Evolutionary conservation across 306 rosid species (phyloP).

Genomic region (Cajanus cajan): DNA sequence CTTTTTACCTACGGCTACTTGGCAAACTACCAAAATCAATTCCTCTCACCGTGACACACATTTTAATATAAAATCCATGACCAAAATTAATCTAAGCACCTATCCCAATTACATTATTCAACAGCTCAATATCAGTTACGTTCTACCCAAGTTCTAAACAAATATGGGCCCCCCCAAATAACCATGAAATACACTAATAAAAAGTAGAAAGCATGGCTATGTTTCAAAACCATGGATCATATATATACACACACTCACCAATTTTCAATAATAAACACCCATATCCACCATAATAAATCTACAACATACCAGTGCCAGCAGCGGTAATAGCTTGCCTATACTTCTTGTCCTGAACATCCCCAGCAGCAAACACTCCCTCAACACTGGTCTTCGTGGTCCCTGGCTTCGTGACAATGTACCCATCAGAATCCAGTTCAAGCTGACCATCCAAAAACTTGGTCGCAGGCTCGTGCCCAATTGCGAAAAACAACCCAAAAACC

Average conservation of each 20-base stretch:
- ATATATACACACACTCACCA: background rate
- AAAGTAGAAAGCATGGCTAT: background rate
- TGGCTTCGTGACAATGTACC: constrained; percentile 57
- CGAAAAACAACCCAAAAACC: constrained; percentile 79
- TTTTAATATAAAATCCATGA: background rate
- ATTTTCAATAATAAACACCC: background rate
- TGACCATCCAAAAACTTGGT: constrained; percentile 81
- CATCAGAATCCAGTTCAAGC: constrained; percentile 63
- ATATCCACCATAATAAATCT: background rate
- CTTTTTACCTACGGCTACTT: too few species aligned
- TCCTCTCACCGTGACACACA: background rate
- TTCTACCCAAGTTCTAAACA: background rate
- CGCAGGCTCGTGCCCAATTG: constrained; percentile 88
- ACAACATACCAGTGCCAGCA: constrained; percentile 63
- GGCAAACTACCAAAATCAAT: background rate
- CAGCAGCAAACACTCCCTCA: constrained; percentile 85
- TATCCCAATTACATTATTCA: background rate
- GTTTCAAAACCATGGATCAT: background rate
- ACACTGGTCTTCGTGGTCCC: constrained; percentile 71
- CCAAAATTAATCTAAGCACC: background rate
- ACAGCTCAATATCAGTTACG: background rate
- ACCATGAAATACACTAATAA: background rate
- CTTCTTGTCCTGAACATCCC: constrained; percentile 96
- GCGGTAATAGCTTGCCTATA: constrained; percentile 95
- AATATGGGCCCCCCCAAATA: background rate